Evolutionary conservation across 73 alveolate genomes (phyloP).

Genomic region (Symbiodinium pilosum): DNA sequence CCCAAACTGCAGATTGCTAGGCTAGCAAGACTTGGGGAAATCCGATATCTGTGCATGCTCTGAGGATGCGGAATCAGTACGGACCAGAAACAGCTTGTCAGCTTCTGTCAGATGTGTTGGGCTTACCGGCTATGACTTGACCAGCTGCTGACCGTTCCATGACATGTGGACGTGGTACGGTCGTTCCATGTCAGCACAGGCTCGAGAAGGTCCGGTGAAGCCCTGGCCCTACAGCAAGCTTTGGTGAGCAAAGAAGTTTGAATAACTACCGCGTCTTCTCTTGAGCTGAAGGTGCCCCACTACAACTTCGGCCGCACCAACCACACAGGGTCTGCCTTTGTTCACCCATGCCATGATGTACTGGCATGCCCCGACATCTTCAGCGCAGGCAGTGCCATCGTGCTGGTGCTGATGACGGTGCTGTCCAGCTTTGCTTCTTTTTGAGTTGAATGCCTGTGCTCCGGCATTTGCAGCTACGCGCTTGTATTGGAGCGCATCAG

Average conservation of each 20-base stretch:
- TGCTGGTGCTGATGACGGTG: neutral
- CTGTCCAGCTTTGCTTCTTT: too few relatives aligned
- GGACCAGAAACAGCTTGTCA: conserved; percentile 90
- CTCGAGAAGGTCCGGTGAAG: conserved; percentile 78
- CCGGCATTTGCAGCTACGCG: neutral
- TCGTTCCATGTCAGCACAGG: neutral
- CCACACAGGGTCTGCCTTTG: neutral
- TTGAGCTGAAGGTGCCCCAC: conserved; percentile 67
- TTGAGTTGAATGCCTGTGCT: neutral
- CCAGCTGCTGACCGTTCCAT: neutral
- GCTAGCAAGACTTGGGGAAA: too few relatives aligned
- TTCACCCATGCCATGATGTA: neutral
- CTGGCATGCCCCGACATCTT: neutral
- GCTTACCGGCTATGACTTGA: neutral
- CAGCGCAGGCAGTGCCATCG: neutral
- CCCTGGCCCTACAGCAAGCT: neutral
- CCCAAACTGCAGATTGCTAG: too few relatives aligned
- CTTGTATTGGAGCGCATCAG: neutral
- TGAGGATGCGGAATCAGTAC: conserved; percentile 82
- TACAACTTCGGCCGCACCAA: conserved; percentile 36
- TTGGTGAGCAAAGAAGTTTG: too few relatives aligned
- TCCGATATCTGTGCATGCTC: too few relatives aligned
- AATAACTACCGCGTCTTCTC: neutral
- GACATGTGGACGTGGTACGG: neutral
- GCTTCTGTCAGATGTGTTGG: conserved; percentile 56